A percentile compares a stretch with the other conserved stretches of the same genome.
Conservation (phyloP, 1,139 yeast genomes). For the Saccharomyces hybrid region DNA sequence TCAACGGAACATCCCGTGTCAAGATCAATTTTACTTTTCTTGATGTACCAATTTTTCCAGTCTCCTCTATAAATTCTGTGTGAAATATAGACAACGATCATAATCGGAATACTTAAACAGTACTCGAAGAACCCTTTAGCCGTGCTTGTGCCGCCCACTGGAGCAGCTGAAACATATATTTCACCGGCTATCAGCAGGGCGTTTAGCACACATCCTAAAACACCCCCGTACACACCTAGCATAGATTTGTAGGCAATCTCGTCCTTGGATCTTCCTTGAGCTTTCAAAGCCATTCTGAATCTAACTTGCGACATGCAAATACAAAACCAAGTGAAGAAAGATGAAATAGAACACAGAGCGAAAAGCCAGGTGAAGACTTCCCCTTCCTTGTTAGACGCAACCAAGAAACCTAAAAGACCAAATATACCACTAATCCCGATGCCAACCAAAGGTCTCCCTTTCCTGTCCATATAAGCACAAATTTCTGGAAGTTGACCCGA, state of each 20-base stretch:
- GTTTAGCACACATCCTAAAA: conserved; percentile 39
- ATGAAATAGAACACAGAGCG: conserved; percentile 54
- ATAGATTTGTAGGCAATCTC: conserved; percentile 46
- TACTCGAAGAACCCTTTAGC: conserved; percentile 49
- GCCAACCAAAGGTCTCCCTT: conserved; percentile 52
- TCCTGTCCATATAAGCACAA: conserved; percentile 49
- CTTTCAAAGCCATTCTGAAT: conserved; percentile 49
- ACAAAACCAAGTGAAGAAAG: conserved; percentile 54
- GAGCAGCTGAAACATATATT: conserved; percentile 64
- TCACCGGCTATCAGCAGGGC: conserved; percentile 45
- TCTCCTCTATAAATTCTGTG: conserved; percentile 50
- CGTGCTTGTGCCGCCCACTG: conserved; percentile 41
- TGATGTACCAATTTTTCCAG: conserved; percentile 39
- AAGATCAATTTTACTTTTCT: conserved; percentile 48
- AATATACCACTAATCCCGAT: conserved; percentile 40
- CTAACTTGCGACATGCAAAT: conserved; percentile 50
- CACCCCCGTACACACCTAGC: conserved; percentile 44
- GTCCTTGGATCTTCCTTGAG: conserved; percentile 43
- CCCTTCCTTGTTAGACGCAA: conserved; percentile 45
- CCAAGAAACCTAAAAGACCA: conserved; percentile 49
- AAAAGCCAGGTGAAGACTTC: conserved; percentile 53
- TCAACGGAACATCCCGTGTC: conserved; percentile 64
- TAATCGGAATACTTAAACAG: conserved; percentile 54
- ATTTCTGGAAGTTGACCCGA: conserved; percentile 51
- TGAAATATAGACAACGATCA: conserved; percentile 43